Conservation (phyloP, 177 flowering plant genomes). For the Tripterygium wilfordii region DNA sequence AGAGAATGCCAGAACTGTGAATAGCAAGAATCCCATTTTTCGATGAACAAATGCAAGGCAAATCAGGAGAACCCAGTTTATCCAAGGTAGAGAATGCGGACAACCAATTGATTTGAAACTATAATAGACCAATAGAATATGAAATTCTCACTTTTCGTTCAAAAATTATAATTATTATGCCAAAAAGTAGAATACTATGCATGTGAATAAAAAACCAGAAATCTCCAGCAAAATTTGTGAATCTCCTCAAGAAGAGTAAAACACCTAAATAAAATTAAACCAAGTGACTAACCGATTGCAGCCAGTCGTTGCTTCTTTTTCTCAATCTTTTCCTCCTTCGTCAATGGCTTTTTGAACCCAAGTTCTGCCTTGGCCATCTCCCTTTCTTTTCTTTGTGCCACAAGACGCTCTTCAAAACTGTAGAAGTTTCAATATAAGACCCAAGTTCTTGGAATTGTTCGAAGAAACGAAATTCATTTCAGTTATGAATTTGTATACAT, state of each 20-base stretch:
- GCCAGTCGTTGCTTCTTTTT: conserved; percentile 93
- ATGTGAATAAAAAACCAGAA: background rate
- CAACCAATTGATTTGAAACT: too few species aligned
- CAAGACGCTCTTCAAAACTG: conserved; percentile 97
- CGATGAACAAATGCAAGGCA: too few species aligned
- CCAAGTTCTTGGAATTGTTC: background rate
- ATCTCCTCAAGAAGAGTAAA: background rate
- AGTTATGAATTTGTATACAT: too few species aligned
- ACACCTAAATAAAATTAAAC: background rate
- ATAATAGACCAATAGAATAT: too few species aligned
- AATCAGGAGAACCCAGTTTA: background rate
- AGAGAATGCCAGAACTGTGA: conserved; percentile 9
- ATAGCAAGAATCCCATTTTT: conserved; percentile 1
- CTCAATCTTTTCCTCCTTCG: conserved; percentile 72
- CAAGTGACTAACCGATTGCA: conserved; percentile 69
- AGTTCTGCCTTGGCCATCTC: conserved; percentile 70
- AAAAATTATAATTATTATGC: too few species aligned
- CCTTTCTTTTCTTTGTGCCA: conserved; percentile 80
- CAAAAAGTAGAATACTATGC: background rate
- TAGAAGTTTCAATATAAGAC: conserved; percentile 7
- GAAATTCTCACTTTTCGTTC: too few species aligned
- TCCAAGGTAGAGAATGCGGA: too few species aligned
- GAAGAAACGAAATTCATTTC: too few species aligned
- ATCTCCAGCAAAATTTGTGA: background rate
- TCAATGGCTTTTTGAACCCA: conserved; percentile 79